Evolutionary conservation across 768 basidiomycete genomes (phyloP).

Genomic region (Crepidotus variabilis): DNA sequence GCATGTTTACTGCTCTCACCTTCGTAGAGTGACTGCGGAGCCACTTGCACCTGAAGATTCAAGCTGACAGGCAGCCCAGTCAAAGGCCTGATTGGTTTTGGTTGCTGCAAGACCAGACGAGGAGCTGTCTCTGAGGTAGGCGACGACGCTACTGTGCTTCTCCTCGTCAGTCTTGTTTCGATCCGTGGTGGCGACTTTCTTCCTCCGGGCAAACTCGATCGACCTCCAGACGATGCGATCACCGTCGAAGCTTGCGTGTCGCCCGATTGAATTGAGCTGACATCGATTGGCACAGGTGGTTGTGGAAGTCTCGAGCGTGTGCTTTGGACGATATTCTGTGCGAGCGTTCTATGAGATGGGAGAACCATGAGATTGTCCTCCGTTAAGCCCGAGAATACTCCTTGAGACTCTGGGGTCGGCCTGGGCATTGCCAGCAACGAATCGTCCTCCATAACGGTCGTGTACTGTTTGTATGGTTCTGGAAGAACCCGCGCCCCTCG

Average conservation of each 20-base stretch:
- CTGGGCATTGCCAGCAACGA: constrained; percentile 3
- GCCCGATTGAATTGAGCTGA: constrained; percentile 1
- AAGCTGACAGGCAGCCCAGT: constrained; percentile 14
- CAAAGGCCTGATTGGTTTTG: constrained; percentile 20
- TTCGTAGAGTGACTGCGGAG: constrained; percentile 3
- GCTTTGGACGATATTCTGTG: neutral
- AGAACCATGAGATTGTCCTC: constrained; percentile 14
- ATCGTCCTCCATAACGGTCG: constrained; percentile 11
- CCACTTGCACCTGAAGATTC: constrained; percentile 19
- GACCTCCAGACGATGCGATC: neutral
- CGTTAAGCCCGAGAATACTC: neutral
- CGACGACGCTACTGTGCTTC: neutral
- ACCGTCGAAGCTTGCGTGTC: neutral
- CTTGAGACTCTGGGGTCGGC: neutral
- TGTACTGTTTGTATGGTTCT: constrained; percentile 6
- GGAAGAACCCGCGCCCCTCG: neutral
- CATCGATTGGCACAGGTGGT: constrained; percentile 2
- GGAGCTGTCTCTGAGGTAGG: constrained; percentile 4
- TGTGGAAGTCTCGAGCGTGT: neutral
- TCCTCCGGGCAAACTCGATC: neutral
- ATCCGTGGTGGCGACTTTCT: neutral
- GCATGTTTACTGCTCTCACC: constrained; percentile 4
- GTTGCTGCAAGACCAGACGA: constrained; percentile 12
- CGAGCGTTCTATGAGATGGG: neutral
- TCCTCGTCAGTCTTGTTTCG: neutral